Percentiles rank a stretch among this genome's conserved stretches.
These are phyloP conservation scores for Avena eriantha DNA, from an alignment of 176 grass and related monocot species.

Conservation along the genomic window DNA sequence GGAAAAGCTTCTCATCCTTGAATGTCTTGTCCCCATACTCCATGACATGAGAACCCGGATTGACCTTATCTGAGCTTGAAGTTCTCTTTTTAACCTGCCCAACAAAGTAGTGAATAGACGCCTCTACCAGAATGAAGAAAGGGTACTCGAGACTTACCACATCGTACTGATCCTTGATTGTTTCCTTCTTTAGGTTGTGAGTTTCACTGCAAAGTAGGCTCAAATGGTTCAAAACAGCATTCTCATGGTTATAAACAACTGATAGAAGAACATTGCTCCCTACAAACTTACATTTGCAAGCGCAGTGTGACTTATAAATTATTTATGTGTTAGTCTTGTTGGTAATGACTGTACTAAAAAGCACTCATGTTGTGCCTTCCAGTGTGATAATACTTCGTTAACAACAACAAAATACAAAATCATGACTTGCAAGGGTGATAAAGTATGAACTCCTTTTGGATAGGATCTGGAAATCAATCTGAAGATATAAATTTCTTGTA, in stretches of 20 bases:
- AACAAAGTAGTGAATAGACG: slow-evolving; percentile 25
- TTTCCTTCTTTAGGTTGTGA: slow-evolving; percentile 86
- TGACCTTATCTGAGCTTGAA: slow-evolving; percentile 51
- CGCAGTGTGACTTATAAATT: not conserved
- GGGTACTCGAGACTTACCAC: no score
- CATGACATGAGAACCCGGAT: slow-evolving; percentile 81
- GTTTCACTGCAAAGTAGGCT: slow-evolving; percentile 61
- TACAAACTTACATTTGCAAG: not conserved
- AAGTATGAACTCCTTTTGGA: not conserved
- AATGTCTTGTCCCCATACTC: slow-evolving; percentile 86
- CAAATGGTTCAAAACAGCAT: slow-evolving; percentile 18
- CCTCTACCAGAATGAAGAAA: not conserved
- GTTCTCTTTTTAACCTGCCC: slow-evolving; percentile 78
- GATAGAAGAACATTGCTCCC: not conserved
- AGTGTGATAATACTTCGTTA: not conserved
- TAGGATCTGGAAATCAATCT: not conserved
- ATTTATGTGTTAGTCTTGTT: not conserved
- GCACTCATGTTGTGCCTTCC: not conserved
- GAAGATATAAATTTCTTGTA: not conserved
- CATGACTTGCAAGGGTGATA: not conserved
- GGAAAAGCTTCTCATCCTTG: slow-evolving; percentile 39
- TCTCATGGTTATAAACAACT: not conserved
- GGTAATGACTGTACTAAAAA: not conserved
- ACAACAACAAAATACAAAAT: not conserved
- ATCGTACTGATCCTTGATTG: slow-evolving; percentile 45